Percentiles rank a stretch among this genome's conserved stretches.
These are phyloP conservation scores for Nitzschia putrida DNA, from an alignment of 108 stramenopile species.

Conservation along the genomic window DNA sequence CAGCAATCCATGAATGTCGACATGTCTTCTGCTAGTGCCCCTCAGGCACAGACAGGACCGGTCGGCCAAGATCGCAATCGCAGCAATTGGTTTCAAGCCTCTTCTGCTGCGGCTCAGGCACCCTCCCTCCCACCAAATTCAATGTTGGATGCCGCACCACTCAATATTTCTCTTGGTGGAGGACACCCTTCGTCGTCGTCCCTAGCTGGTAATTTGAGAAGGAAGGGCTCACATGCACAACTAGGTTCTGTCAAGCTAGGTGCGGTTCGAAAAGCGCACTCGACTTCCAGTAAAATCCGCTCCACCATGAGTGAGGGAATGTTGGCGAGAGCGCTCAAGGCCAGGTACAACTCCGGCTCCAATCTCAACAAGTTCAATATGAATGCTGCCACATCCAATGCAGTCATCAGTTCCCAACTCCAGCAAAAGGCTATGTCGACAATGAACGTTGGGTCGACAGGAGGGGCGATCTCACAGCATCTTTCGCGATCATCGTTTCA, in stretches of 20 bases:
- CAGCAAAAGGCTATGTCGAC: slow-evolving; percentile 16
- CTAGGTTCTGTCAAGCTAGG: not conserved
- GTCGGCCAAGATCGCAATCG: not conserved
- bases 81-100: slow-evolving; percentile 10
- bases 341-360: slow-evolving; percentile 28
- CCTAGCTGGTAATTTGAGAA: slow-evolving; percentile 10
- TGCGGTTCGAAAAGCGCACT: slow-evolving; percentile 13
- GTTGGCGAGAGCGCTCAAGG: slow-evolving; percentile 30
- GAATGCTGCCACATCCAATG: slow-evolving; percentile 9
- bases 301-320: slow-evolving; percentile 30
- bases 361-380: slow-evolving; percentile 11
- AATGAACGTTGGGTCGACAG: not conserved
- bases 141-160: slow-evolving; percentile 21
- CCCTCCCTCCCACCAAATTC: not conserved
- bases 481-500: not conserved
- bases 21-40: too few species aligned
- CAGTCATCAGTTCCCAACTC: slow-evolving; percentile 8
- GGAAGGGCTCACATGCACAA: slow-evolving; percentile 15
- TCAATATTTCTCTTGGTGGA: slow-evolving; percentile 17
- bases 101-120: not conserved
- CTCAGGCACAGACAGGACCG: too few species aligned
- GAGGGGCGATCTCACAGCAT: not conserved
- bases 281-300: slow-evolving; percentile 16
- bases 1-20: too few species aligned
- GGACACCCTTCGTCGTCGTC: not conserved